Evolutionary conservation across 306 rosid genomes (phyloP).

Genomic region (Prunus mira): DNA sequence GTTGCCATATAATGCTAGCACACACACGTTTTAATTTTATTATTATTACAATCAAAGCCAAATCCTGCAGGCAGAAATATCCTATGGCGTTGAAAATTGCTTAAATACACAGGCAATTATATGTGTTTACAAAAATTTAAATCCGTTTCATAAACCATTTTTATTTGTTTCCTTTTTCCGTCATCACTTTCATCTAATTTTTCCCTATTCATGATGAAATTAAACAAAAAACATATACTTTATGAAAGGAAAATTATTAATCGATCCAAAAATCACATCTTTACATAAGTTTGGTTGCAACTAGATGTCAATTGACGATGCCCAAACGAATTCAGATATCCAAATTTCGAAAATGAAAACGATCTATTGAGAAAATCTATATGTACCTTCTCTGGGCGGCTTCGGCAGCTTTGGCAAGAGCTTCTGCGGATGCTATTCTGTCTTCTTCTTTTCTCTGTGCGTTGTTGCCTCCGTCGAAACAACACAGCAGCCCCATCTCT

Average conservation of each 20-base stretch:
- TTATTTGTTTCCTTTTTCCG: no score
- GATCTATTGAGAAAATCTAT: neutral
- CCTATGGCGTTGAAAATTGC: neutral
- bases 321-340: neutral
- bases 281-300: neutral
- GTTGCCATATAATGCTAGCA: neutral
- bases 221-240: neutral
- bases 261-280: neutral
- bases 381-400: slow-evolving; percentile 81
- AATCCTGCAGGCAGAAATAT: neutral
- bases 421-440: slow-evolving; percentile 77
- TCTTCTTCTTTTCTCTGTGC: slow-evolving; percentile 71
- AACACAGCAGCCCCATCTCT: slow-evolving; percentile 25
- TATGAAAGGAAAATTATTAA: neutral
- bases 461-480: slow-evolving; percentile 70
- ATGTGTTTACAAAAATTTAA: no score
- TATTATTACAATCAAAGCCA: neutral
- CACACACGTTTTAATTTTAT: neutral
- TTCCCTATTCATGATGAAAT: neutral
- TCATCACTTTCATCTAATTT: neutral
- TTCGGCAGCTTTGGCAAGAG: slow-evolving; percentile 78
- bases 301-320: neutral
- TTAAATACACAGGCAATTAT: no score
- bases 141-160: no score
- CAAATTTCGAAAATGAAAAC: neutral